Base-by-base conservation (phyloP, 2,329 filamentous ascomycete genomes). In the Fonsecaea erecta region DNA sequence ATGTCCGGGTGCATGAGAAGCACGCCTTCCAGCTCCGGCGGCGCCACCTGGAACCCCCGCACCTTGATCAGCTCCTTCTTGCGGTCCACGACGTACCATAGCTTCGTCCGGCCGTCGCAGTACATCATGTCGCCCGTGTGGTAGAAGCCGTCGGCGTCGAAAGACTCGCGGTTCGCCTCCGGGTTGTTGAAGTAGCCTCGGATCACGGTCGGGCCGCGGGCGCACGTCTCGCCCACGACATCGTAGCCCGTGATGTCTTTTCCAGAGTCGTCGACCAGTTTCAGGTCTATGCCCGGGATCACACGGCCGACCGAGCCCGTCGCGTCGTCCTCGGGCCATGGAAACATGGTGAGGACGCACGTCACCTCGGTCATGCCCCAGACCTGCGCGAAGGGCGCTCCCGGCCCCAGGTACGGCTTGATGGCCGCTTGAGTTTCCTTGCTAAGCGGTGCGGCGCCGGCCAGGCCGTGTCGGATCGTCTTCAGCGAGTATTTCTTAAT, bases 101-200 rank as follows among this genome's bases (percentile, higher is more conserved):
- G 52, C 40, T 58, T 56, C 32, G 67, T 64, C 21, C 40, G 43
- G 24, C 35, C 52, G 48, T 65, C 64, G 63, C 81, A 79, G 65
- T 82, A 80, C 0, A 77, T 83, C 21, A 87, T 80, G 67, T 87
- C 85, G 0, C 85, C 85, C 0, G 85, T 86, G 58, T 84, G 83
- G 72, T 62, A 68, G 60, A 63, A 69, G 4, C 64, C 60, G 21
- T 67, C 35, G 8, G 1, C 16, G 53, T 66, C 61, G 14, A 84
- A 86, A 71, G 79, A 85, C 0, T 83, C 43, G n/a, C 12, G 21
- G 53, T 66, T 65, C 12, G 67, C 64, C 24, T 2, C 24, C 52
- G 57, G 24, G 54, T 85, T 83, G 52, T 83, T 79, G 67, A 82
- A 82, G 71, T 87, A 87, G 0, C 84, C 83, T 2, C 77, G 79